These are phyloP conservation scores for Neonectria ditissima DNA, from an alignment of 2,329 filamentous ascomycete genomes.

Conservation along the genomic window DNA sequence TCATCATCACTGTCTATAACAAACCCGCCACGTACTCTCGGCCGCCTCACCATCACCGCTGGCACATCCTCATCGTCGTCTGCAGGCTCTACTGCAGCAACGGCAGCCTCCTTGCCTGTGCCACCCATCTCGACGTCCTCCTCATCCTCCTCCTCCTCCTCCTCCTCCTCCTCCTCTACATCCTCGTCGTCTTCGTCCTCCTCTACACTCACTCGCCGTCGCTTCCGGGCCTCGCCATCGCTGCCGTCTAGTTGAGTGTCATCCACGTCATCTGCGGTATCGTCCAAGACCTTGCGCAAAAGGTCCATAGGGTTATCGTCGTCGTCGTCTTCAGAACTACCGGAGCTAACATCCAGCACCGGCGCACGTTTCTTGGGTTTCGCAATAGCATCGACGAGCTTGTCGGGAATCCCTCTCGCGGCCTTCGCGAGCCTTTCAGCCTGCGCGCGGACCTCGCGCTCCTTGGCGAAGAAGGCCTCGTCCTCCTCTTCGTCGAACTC, in stretches of 20 bases:
- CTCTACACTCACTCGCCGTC: conserved; percentile 50
- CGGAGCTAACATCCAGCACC: conserved; percentile 40
- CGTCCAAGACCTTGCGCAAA: conserved; percentile 39
- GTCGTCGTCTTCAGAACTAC: conserved; percentile 44
- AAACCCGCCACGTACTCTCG: conserved; percentile 65
- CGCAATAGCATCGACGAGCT: conserved; percentile 6
- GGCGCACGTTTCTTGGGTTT: conserved; percentile 41
- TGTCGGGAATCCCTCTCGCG: conserved; percentile 22
- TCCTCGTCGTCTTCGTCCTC: conserved; percentile 35
- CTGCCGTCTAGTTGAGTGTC: conserved; percentile 48
- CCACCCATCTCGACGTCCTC: conserved; percentile 47
- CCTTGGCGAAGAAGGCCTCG: conserved; percentile 80
- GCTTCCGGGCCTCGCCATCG: conserved; percentile 53
- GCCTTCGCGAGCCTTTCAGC: conserved; percentile 53
- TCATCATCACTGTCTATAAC: conserved; percentile 71
- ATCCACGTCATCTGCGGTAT: conserved; percentile 41
- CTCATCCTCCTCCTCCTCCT: conserved; percentile 33
- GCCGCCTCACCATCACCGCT: conserved; percentile 51
- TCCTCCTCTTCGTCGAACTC: conserved; percentile 83
- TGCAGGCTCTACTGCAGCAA: conserved; percentile 22
- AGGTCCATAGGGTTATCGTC: conserved; percentile 39
- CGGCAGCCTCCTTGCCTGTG: conserved; percentile 26
- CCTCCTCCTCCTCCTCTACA: conserved; percentile 29
- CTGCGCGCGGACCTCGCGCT: conserved; percentile 70
- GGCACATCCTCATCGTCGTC: conserved; percentile 48